These are phyloP conservation scores for Paramyrothecium roridum DNA, from an alignment of 2,329 filamentous ascomycete species.

Conservation along the genomic window DNA sequence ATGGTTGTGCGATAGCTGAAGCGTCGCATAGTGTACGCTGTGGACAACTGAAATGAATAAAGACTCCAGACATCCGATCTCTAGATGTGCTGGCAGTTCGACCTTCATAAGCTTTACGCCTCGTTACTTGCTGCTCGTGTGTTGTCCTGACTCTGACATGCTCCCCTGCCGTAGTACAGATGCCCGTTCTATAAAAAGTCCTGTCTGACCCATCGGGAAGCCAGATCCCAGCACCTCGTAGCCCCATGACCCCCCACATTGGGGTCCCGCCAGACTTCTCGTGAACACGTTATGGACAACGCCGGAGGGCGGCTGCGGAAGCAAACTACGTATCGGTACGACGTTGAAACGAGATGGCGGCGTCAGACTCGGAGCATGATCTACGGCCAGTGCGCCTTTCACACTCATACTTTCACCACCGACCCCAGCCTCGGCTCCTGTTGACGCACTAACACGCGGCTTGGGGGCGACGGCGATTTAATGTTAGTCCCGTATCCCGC, in stretches of 20 bases:
- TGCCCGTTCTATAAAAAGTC: too few species aligned
- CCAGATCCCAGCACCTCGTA: too few species aligned
- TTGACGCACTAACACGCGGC: neutral
- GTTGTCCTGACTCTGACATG: neutral
- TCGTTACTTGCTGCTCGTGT: neutral
- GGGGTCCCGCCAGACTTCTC: too few species aligned
- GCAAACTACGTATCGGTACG: too few species aligned
- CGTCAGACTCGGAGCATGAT: neutral
- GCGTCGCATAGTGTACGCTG: slow-evolving; percentile 14
- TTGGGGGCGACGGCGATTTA: neutral
- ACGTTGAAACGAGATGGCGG: neutral
- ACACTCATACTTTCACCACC: neutral
- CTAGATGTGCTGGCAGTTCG: neutral
- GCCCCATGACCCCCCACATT: too few species aligned
- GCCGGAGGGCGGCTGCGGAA: too few species aligned
- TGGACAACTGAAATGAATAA: neutral
- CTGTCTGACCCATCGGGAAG: too few species aligned
- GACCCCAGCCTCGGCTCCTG: neutral
- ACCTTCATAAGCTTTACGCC: neutral
- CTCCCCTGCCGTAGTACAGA: neutral
- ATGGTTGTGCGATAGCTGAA: slow-evolving; percentile 20
- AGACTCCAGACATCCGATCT: neutral
- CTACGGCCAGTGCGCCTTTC: neutral
- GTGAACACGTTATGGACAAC: too few species aligned
- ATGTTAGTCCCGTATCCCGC: neutral